Percentiles rank a stretch among this genome's conserved stretches.
These are phyloP conservation scores for Astrocystis sublimbata DNA, from an alignment of 495 filamentous ascomycete genomes.

Conservation along the genomic window DNA sequence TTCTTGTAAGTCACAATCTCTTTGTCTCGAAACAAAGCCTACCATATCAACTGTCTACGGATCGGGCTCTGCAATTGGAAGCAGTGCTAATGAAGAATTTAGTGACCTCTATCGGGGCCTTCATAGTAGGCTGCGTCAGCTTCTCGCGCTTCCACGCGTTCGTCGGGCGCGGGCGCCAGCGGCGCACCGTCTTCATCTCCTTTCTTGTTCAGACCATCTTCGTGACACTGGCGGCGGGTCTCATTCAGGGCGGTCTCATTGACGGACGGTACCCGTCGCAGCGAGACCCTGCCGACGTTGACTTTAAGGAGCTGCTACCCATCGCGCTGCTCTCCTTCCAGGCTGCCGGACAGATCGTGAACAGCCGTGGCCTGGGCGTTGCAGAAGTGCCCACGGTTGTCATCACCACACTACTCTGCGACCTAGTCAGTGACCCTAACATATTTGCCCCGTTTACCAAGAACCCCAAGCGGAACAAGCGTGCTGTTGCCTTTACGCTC, in stretches of 20 bases:
- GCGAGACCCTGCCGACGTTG: constrained; percentile 27
- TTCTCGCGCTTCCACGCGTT: constrained; percentile 31
- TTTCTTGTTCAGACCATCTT: constrained; percentile 60
- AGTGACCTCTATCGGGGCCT: constrained; percentile 31
- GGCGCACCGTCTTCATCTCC: constrained; percentile 54
- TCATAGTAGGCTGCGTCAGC: constrained; percentile 26
- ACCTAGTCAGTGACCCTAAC: constrained; percentile 62
- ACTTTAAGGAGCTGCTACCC: constrained; percentile 50
- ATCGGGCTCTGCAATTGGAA: not conserved
- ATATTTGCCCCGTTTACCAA: constrained; percentile 45
- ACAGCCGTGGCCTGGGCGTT: constrained; percentile 61
- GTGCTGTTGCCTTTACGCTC: constrained; percentile 57
- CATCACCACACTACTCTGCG: constrained; percentile 69
- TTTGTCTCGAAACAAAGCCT: not conserved
- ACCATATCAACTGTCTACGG: not conserved
- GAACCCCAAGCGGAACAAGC: constrained; percentile 66
- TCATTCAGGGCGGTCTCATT: constrained; percentile 47
- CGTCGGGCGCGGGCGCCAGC: constrained; percentile 38
- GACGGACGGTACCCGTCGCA: constrained; percentile 30
- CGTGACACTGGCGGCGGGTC: constrained; percentile 58
- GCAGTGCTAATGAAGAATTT: not conserved
- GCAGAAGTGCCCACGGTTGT: constrained; percentile 74
- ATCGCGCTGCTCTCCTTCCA: constrained; percentile 71
- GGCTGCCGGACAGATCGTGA: constrained; percentile 68
- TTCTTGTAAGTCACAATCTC: constrained; percentile 20